phyloP scores from a whole-genome alignment of 1,284 basidiomycete genomes.

The Pseudozyma flocculosa region DNA sequence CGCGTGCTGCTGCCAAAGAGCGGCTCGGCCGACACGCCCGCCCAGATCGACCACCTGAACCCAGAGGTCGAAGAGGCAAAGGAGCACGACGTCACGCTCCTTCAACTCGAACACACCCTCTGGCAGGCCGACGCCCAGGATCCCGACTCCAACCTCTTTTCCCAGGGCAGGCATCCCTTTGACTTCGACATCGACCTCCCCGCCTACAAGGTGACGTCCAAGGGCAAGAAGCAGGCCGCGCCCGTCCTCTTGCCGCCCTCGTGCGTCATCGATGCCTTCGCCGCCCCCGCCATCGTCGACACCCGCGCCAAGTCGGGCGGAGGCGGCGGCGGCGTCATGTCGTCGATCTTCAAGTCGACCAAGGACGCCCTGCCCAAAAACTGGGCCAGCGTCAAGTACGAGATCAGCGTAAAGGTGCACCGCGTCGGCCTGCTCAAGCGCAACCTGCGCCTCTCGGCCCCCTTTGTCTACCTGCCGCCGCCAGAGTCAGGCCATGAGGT shows the following conservation, averaged over 20 bases:
- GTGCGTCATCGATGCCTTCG: constrained; percentile 16
- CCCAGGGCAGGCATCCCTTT: constrained; percentile 30
- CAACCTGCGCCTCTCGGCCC: constrained; percentile 46
- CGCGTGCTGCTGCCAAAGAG: constrained; percentile 17
- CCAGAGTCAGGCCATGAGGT: constrained; percentile 14
- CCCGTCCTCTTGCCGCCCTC: constrained; percentile 17
- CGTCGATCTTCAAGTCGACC: constrained; percentile 18
- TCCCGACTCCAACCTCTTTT: constrained; percentile 13
- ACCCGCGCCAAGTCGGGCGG: constrained; percentile 3
- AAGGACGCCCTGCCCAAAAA: constrained; percentile 10
- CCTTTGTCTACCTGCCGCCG: constrained; percentile 50
- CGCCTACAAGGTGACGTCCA: constrained; percentile 8
- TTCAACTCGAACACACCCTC: constrained; percentile 37
- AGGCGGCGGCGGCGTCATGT: constrained; percentile 17
- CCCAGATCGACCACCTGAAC: constrained; percentile 14
- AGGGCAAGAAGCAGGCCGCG: constrained; percentile 13
- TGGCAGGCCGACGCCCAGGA: constrained; percentile 12
- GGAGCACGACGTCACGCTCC: constrained; percentile 26
- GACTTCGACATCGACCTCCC: constrained; percentile 35
- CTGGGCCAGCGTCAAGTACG: constrained; percentile 52
- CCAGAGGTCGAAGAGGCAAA: constrained; percentile 23
- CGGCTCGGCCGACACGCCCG: constrained; percentile 18
- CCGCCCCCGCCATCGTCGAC: constrained; percentile 12
- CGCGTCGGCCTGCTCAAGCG: constrained; percentile 40
- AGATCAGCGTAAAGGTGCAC: constrained; percentile 49